Conservation (phyloP, 495 filamentous ascomycete genomes). For the Penicillium chermesinum region DNA sequence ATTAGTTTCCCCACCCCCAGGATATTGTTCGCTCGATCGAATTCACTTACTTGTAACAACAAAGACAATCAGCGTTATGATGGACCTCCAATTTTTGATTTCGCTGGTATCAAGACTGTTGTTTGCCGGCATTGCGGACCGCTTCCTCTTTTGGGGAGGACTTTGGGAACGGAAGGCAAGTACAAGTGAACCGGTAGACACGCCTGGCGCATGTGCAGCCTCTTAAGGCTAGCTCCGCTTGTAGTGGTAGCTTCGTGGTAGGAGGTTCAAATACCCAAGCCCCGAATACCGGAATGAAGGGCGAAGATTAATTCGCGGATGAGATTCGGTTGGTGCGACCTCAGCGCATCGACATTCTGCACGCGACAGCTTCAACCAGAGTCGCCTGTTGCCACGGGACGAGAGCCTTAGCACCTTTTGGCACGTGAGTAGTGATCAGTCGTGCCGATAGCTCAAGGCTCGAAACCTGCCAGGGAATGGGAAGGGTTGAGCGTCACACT, state of each 20-base stretch:
- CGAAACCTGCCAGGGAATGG: too few relatives aligned
- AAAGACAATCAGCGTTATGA: conserved; percentile 59
- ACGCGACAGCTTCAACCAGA: not conserved
- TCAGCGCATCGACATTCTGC: conserved; percentile 5
- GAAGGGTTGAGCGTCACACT: not conserved
- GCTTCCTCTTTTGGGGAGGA: not conserved
- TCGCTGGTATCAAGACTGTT: conserved; percentile 43
- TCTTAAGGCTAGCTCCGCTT: too few relatives aligned
- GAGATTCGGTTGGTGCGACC: not conserved
- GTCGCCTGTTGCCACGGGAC: not conserved
- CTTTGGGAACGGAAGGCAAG: not conserved
- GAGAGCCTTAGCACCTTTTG: too few relatives aligned
- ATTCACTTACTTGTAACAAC: conserved; percentile 53
- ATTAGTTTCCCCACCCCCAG: not conserved
- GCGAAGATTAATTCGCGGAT: conserved; percentile 1
- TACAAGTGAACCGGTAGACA: too few relatives aligned
- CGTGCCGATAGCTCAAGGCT: too few relatives aligned
- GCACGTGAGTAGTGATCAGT: not conserved
- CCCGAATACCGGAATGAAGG: conserved; percentile 8
- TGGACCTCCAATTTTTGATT: conserved; percentile 57
- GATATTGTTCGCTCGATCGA: not conserved
- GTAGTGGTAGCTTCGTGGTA: too few relatives aligned
- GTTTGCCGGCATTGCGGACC: conserved; percentile 30
- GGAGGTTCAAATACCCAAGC: conserved; percentile 1
- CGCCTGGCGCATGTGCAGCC: not conserved